A percentile compares a stretch with the other conserved stretches of the same genome.
These are phyloP conservation scores for Cordyceps cateniannulata DNA, from an alignment of 2,329 filamentous ascomycete genomes.

Conservation along the genomic window DNA sequence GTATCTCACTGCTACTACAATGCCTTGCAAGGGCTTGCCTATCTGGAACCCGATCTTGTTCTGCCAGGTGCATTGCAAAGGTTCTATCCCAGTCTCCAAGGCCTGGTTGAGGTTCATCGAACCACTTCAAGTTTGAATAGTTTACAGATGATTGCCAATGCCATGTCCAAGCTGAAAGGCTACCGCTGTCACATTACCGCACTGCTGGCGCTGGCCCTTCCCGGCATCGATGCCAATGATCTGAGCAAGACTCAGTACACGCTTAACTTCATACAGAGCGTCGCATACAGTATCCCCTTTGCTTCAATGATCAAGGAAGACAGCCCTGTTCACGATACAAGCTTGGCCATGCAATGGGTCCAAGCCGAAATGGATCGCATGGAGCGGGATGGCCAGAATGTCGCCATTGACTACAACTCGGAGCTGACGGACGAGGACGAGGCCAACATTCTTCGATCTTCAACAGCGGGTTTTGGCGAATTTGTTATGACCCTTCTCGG, in stretches of 20 bases:
- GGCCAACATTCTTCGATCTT: constrained; percentile 81
- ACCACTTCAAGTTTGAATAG: constrained; percentile 91
- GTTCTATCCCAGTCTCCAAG: constrained; percentile 95
- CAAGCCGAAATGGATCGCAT: constrained; percentile 90
- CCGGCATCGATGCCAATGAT: constrained; percentile 96
- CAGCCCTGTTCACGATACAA: constrained; percentile 63
- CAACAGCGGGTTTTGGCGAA: constrained; percentile 87
- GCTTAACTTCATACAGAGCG: constrained; percentile 88
- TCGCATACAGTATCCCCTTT: constrained; percentile 94
- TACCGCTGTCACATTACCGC: constrained; percentile 95
- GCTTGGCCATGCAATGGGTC: constrained; percentile 85
- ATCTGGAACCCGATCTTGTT: constrained; percentile 84
- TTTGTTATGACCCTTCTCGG: constrained; percentile 87
- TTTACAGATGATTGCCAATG: constrained; percentile 83
- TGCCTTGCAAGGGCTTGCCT: constrained; percentile 82
- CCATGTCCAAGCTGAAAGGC: constrained; percentile 90
- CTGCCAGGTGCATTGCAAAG: constrained; percentile 88
- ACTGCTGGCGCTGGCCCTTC: constrained; percentile 82
- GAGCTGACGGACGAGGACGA: constrained; percentile 84
- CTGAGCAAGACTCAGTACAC: constrained; percentile 94
- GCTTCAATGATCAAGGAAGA: constrained; percentile 60
- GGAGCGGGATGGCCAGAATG: constrained; percentile 77
- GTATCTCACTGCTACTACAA: constrained; percentile 89
- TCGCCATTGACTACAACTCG: constrained; percentile 77
- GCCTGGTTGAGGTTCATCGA: constrained; percentile 91